Evolutionary conservation across 768 basidiomycete genomes (phyloP).

Genomic region (Sarcomyxa edulis): DNA sequence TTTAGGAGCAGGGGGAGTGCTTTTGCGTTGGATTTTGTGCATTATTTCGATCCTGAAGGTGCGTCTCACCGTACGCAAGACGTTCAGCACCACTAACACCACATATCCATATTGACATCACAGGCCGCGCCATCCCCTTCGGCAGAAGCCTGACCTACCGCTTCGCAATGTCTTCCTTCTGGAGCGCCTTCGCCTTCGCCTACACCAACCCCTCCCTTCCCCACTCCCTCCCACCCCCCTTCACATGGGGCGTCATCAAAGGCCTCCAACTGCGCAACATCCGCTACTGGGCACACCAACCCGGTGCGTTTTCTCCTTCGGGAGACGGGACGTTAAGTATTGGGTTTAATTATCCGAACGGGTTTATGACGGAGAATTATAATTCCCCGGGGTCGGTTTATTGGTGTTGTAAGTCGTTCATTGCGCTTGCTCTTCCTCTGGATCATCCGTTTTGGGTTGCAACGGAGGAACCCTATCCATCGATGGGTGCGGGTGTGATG

Average conservation of each 20-base stretch:
- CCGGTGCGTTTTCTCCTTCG: constrained; percentile 55
- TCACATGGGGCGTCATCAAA: constrained; percentile 73
- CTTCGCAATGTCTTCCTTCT: constrained; percentile 80
- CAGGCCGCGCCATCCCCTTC: constrained; percentile 71
- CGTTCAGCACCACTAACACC: no score
- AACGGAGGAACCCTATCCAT: constrained; percentile 64
- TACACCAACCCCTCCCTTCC: no score
- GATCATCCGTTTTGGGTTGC: constrained; percentile 71
- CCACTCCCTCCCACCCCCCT: constrained; percentile 61
- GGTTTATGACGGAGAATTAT: constrained; percentile 76
- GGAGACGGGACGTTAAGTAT: constrained; percentile 73
- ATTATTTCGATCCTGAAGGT: constrained; percentile 75
- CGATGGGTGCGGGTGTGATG: constrained; percentile 30
- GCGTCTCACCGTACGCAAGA: constrained; percentile 9
- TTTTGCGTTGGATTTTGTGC: constrained; percentile 67
- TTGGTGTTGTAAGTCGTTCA: constrained; percentile 79
- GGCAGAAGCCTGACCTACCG: constrained; percentile 74
- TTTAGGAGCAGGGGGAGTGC: constrained; percentile 57
- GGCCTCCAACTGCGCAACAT: constrained; percentile 70
- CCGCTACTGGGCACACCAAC: constrained; percentile 64
- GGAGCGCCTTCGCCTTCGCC: constrained; percentile 70
- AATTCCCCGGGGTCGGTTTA: constrained; percentile 76
- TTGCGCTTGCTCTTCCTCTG: constrained; percentile 56
- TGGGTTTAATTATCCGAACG: constrained; percentile 66
- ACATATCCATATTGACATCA: not conserved